Evolutionary conservation across 2,329 filamentous ascomycete genomes (phyloP), one percentile per base, ranked within the genome.

Genomic region (Colletotrichum limetticola): DNA sequence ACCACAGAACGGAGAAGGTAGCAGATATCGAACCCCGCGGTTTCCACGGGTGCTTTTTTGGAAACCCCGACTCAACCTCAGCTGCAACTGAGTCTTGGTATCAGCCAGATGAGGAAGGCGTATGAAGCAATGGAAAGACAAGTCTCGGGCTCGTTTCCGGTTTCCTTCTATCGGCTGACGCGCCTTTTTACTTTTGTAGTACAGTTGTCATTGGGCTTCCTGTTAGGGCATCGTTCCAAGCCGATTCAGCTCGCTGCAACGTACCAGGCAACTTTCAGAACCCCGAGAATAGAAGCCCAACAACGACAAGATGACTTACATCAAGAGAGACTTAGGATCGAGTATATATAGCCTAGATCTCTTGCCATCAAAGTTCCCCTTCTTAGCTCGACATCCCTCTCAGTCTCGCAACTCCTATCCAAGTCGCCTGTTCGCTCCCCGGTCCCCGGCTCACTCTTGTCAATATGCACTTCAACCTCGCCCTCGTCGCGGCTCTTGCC

Each of bases 101-200:
- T 69, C 57, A 53, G 52, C 66, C 52, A 60, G 32, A 65, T 49
- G 53, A 69, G 66, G 66, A 69, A 69, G 59, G 66, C 59, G 46
- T 62, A 14, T 24, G 11, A 16, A 30, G 24, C n/a, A 42, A 56
- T 32, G 42, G 24, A 11, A 52, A 22, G 32, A n/a, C 9, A 16
- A 19, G 42, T 28, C 35, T 7, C 22, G 46, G 42, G 26, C 30
- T 30, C 19, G 24, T 55, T 26, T 19, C 56, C 52, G 49, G 42
- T 42, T 16, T 52, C 14, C 16, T 11, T 26, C 28, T 6, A 56
- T 46, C 28, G 12, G 6, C 42, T 35, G 12, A 16, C 4, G 28
- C 46, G 24, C 49, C 32, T n/a, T 30, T 35, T 32, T 30, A 14
- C n/a, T 64, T 19, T 30, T 19, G 42, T 49, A 49, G 42, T 11